phyloP scores from a whole-genome alignment of 2,329 filamentous ascomycete genomes.

The Paecilomyces variotii region DNA sequence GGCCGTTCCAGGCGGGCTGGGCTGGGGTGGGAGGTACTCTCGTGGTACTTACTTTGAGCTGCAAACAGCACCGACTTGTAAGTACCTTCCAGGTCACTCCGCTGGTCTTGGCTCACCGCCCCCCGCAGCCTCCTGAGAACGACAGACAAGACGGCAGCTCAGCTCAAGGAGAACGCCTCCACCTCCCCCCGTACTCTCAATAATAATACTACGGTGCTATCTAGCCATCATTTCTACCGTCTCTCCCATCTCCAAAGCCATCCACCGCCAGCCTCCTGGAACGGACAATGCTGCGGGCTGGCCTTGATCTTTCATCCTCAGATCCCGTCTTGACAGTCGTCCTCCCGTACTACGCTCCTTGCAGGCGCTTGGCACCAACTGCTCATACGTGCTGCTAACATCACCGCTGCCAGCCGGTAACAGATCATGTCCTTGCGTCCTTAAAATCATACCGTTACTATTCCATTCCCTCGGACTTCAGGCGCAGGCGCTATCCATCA shows the following conservation, averaged over 20 bases:
- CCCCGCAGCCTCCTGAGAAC: neutral
- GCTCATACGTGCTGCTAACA: neutral
- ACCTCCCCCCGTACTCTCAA: neutral
- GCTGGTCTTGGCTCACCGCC: neutral
- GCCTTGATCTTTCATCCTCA: neutral
- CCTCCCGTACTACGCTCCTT: neutral
- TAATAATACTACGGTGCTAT: neutral
- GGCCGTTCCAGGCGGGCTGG: neutral
- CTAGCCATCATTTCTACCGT: neutral
- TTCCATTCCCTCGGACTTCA: neutral
- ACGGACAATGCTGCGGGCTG: neutral
- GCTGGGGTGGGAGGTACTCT: neutral
- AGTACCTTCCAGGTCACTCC: neutral
- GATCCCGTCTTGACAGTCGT: neutral
- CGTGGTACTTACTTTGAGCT: neutral
- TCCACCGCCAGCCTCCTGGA: neutral
- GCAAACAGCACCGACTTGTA: neutral
- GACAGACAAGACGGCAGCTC: neutral
- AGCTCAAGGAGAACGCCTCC: neutral
- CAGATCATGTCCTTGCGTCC: neutral
- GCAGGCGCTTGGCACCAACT: neutral
- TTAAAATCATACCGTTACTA: neutral
- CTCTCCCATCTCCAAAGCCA: neutral
- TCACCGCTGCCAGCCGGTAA: neutral
- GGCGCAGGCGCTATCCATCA: neutral